Conservation (phyloP, 495 filamentous ascomycete genomes). For the Amorphotheca resinae region DNA sequence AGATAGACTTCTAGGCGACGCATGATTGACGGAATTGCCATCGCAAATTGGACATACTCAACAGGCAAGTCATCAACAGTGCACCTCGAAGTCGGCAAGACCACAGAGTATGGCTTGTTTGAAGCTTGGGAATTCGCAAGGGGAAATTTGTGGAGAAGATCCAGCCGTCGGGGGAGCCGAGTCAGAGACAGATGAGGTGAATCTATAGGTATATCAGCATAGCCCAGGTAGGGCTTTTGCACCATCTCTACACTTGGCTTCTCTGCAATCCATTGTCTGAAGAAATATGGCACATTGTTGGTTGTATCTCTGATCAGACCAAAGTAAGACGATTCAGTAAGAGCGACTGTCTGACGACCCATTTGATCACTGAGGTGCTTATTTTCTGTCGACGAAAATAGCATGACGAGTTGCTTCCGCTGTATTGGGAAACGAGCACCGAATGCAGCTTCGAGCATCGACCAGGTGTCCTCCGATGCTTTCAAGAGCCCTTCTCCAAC, state of each 20-base stretch:
- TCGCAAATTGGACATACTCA: constrained; percentile 48
- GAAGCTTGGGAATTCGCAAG: background rate
- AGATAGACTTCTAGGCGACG: constrained; percentile 53
- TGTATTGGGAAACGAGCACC: constrained; percentile 25
- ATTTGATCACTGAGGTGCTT: constrained; percentile 14
- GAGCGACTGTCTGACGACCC: constrained; percentile 2
- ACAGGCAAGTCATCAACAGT: constrained; percentile 44
- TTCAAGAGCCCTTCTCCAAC: background rate
- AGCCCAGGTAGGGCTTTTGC: constrained; percentile 12
- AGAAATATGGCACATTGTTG: constrained; percentile 21
- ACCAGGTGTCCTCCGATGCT: constrained; percentile 30
- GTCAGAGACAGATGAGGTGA: constrained; percentile 36
- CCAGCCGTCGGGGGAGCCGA: constrained; percentile 40
- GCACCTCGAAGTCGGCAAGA: constrained; percentile 25
- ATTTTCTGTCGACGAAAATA: constrained; percentile 19
- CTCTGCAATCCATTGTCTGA: constrained; percentile 21
- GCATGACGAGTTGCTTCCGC: constrained; percentile 31
- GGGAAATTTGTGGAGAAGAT: constrained; percentile 42
- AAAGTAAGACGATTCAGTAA: background rate
- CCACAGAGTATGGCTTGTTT: constrained; percentile 23
- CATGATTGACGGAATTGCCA: constrained; percentile 64
- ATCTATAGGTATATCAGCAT: constrained; percentile 24
- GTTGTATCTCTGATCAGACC: constrained; percentile 25
- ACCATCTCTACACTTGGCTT: constrained; percentile 27
- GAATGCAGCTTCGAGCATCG: constrained; percentile 38